Evolutionary conservation across 208 protist species (phyloP), one percentile per base, ranked within the genome.

Genomic region (Acanthamoeba castellanii): DNA sequence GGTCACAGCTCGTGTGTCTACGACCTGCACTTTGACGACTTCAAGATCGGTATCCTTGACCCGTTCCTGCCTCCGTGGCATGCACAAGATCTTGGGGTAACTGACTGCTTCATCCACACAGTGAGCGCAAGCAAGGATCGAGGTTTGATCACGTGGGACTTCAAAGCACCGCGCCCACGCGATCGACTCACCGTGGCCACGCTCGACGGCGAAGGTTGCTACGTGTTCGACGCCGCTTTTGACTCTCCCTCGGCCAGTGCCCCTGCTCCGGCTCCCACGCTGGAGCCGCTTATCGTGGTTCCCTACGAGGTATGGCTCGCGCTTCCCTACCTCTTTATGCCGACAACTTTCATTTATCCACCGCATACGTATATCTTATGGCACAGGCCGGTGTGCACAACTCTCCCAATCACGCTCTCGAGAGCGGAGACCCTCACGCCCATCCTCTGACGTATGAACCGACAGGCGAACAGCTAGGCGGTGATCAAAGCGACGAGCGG

Each of bases 21-120:
- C 32, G 57, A 89, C 52, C 27, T 89, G 30, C 57, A 68, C 82
- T 89, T 89, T 89, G 82, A 89, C 25, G 82, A 89, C n/a, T 89
- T 68, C 27, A 59, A 66, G 34, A 89, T 89, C 25, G 82, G 82
- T 89, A 47, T 1, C 9, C 45, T 84, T 84, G 0, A 5, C 25
- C 74, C 25, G 13, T 47, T 55, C 45, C 18, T n/a, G n/a, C 72
- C 37, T 81, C 37, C n/a, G 14, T 78, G 7, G 22, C 55, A 13
- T 61, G 20, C 61, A 30, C 25, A 4, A 32, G 61, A 9, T n/a
- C 4, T 66, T 66, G 18, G 3, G 8, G 64, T 61, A 16, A 50
- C 47, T 50, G 47, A 50, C 13, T 50, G 47, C 59, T 66, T 30
- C 59, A 68, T 30, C 8, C n/a, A 45, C 11, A 78, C 70, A 89